Evolutionary conservation across 2,329 filamentous ascomycete species (phyloP).

Genomic region (Nothophaeocryptopus gaeumannii): DNA sequence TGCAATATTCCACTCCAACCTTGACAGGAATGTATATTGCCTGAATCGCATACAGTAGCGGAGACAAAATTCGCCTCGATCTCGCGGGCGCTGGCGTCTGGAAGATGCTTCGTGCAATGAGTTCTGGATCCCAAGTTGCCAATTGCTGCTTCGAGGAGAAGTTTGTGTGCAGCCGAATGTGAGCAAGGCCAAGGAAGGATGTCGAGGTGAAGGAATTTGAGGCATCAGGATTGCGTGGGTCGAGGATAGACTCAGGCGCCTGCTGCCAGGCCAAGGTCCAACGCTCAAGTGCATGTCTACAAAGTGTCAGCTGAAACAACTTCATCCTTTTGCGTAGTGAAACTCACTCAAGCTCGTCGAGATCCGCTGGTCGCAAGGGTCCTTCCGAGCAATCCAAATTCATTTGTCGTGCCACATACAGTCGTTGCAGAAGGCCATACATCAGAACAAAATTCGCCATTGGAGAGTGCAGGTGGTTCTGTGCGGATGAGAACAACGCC

Average conservation of each 20-base stretch:
- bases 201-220: conserved; percentile 6
- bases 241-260: conserved; percentile 3
- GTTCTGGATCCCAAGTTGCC: neutral
- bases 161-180: conserved; percentile 1
- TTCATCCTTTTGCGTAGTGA: too few relatives aligned
- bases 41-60: conserved; percentile 4
- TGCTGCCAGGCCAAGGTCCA: conserved; percentile 5
- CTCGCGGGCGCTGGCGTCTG: neutral
- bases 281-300: neutral
- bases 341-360: conserved; percentile 9
- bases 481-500: neutral
- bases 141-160: conserved; percentile 1
- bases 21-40: conserved; percentile 6
- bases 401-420: conserved; percentile 6
- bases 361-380: neutral
- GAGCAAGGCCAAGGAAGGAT: conserved; percentile 2
- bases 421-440: conserved; percentile 4
- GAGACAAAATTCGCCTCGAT: neutral
- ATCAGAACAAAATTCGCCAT: conserved; percentile 7
- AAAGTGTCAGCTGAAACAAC: neutral
- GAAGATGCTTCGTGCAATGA: neutral
- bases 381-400: neutral
- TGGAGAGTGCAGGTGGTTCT: conserved; percentile 1
- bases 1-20: conserved; percentile 3
- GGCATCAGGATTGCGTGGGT: conserved; percentile 3